Conservation (phyloP, 805 yeast genomes). For the Ogataea allantospora region DNA sequence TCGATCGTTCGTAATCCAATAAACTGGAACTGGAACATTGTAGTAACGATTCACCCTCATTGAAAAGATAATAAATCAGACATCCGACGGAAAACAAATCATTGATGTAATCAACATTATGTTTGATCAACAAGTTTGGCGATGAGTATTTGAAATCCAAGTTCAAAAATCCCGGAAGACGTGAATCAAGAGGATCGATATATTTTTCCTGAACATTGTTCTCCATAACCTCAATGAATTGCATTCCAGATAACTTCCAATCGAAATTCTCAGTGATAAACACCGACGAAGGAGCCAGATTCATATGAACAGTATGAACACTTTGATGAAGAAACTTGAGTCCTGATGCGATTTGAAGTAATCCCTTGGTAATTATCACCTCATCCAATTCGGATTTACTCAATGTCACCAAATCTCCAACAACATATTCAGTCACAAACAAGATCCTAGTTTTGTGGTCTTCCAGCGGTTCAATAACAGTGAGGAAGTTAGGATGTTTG, state of each 20-base stretch:
- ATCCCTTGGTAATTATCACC: constrained; percentile 70
- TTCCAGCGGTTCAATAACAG: constrained; percentile 85
- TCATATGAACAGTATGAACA: constrained; percentile 72
- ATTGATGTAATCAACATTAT: constrained; percentile 58
- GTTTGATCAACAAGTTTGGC: constrained; percentile 77
- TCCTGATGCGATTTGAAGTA: constrained; percentile 74
- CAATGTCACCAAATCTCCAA: constrained; percentile 29
- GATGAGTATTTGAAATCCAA: constrained; percentile 73
- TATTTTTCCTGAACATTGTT: constrained; percentile 54
- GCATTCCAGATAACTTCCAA: constrained; percentile 88
- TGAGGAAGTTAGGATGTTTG: constrained; percentile 85
- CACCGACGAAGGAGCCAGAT: constrained; percentile 74
- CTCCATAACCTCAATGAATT: constrained; percentile 45
- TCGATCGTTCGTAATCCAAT: constrained; percentile 59
- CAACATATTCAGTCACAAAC: constrained; percentile 83
- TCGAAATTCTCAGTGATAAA: constrained; percentile 82
- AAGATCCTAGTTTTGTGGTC: constrained; percentile 74
- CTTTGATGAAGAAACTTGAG: constrained; percentile 78
- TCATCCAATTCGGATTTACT: constrained; percentile 59
- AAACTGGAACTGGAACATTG: constrained; percentile 42
- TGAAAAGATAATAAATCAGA: constrained; percentile 68
- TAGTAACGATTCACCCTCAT: constrained; percentile 41
- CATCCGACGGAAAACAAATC: constrained; percentile 87
- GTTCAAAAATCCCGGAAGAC: constrained; percentile 71
- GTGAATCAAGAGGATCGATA: constrained; percentile 69